Base-by-base conservation (phyloP, 2,329 filamentous ascomycete species). In the Endocalyx cinctus region DNA sequence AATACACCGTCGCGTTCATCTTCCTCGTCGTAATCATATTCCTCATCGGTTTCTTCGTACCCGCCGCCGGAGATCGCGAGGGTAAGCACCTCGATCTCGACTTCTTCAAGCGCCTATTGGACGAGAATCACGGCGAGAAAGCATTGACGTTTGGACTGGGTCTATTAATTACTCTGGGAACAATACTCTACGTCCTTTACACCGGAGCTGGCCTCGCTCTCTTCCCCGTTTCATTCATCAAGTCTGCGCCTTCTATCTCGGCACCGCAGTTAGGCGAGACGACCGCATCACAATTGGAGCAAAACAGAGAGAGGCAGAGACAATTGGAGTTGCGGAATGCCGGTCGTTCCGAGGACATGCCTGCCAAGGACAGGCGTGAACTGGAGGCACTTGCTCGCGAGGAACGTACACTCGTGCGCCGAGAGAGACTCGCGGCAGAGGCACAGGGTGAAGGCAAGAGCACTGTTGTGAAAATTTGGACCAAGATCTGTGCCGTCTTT, bases 41-140 rank as follows among this genome's bases (percentile, higher is more conserved):
- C 69, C 63, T 96, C 14, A 74, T 97, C 17, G 92, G 92, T 27
- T 95, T 97, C 69, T 96, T 98, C 58, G 81, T 94, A 1, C 92
- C 92, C 0, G 79, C 87, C 5, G 82, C 85, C 5, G 84, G 78
- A 39, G 71, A 80, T 42, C 72, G 72, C 39, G 70, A 70, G 25
- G 77, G 79, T 31, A 73, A 73, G 25, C 79, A 87, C 54, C 72
- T 83, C 51, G 87, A 95, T 50, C 69, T 96, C 37, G 90, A 95
- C 61, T 97, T 88, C 62, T 95, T 95, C 76, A 90, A 85, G 65
- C 77, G 78, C 34, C 69, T 97, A 10, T 67, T 97, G 29, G 70
- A 83, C 1, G 83, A 88, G 57, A 95, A 94, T 56, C 85, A 89
- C 58, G 89, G 88, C 39, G 90, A 97, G 62, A 87, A 92, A 56